Evolutionary conservation across 2,329 filamentous ascomycete genomes (phyloP), one percentile per base, ranked within the genome.

Genomic region (Pseudocercospora fijiensis): DNA sequence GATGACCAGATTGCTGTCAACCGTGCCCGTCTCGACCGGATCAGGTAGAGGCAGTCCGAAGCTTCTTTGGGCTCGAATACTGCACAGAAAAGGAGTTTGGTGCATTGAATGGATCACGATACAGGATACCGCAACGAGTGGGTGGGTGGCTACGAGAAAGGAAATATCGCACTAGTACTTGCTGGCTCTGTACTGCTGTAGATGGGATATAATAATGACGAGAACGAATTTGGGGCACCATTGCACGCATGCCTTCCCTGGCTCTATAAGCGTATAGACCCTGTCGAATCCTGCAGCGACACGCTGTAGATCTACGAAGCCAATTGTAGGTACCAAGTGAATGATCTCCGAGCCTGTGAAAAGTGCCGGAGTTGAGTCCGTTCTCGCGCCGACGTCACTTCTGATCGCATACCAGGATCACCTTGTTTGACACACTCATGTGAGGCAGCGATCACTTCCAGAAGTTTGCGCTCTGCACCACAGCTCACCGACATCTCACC

Each of bases 1-100:
- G 90, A 92, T 76, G 90, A 94, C 69, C 86, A 90, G 74, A 90
- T 94, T 72, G 86, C 87, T 63, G 87, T 91, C 84, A 93, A 93
- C 81, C 84, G 89, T 68, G 86, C 88, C 72, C 85, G 86, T 70
- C 76, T 92, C 76, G 86, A 89, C 72, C 84, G 88, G 57, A 87
- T 89, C 69, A 78, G 78, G 66, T 82, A 79, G 28, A 53, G 22
- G 16, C 18, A 27, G 37, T 8, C 16, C 9, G 22, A 26, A 16
- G 53, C 24, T 8, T 41, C 20, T 20, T 45, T 18, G 20, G 7
- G 28, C 16, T 49, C 18, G 30, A 20, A 22, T 53, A 8, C 7
- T 18, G n/a, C n/a, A 22, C 18, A 13, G 11, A 59, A 55, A 53
- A 61, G 57, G 57, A 13, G 57, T 59, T 33, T 49, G 26, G 57